Conservation (phyloP, 2,329 filamentous ascomycete genomes). For the Gnomoniopsis smithogilvyi region DNA sequence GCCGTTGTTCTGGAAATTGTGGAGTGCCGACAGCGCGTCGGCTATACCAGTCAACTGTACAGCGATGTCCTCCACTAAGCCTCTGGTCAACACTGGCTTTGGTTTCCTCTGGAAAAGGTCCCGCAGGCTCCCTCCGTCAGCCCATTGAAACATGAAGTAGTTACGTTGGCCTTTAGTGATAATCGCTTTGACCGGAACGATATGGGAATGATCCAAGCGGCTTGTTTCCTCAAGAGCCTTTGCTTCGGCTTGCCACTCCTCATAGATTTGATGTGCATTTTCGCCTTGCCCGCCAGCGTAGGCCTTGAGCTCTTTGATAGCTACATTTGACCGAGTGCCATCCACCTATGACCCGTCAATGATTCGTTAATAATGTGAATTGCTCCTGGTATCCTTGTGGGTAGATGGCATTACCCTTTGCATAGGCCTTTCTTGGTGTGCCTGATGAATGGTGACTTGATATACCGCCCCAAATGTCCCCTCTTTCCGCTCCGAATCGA, state of each 20-base stretch:
- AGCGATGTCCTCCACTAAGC: not conserved
- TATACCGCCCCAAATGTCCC: not conserved
- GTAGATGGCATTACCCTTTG: not conserved
- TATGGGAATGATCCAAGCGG: not conserved
- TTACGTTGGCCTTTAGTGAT: not conserved
- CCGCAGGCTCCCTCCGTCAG: not conserved
- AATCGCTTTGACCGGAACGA: not conserved
- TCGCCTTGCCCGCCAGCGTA: not conserved
- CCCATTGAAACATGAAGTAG: conserved; percentile 5
- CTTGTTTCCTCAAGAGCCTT: not conserved
- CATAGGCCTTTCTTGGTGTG: not conserved
- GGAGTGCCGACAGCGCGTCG: not conserved
- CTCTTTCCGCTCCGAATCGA: not conserved
- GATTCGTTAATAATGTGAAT: not conserved
- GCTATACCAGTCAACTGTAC: not conserved
- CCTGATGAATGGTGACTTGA: conserved; percentile 1
- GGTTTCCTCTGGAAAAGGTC: not conserved
- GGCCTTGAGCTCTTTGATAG: not conserved
- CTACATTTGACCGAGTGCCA: not conserved
- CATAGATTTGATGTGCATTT: too few relatives aligned
- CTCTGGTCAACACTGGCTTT: not conserved
- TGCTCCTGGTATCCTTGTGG: too few relatives aligned
- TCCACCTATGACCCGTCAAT: not conserved
- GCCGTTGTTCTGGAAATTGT: not conserved
- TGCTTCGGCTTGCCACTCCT: not conserved